Evolutionary conservation across 2,329 filamentous ascomycete species (phyloP).

Genomic region (Chaetomium sp.): DNA sequence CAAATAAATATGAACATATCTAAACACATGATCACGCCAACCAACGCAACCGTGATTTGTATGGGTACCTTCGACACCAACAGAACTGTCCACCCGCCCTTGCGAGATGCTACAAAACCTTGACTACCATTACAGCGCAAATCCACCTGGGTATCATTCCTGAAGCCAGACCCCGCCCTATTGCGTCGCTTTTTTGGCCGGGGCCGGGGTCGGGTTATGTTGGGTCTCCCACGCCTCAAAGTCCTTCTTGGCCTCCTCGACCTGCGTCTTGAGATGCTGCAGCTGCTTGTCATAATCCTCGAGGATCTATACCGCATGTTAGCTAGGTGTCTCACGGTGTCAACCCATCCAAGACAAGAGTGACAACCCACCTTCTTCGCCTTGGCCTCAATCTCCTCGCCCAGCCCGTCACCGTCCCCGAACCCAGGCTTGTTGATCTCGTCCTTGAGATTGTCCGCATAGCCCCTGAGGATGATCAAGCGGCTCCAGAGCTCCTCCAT

Average conservation of each 20-base stretch:
- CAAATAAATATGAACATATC: neutral
- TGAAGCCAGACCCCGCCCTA: neutral
- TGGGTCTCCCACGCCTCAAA: constrained; percentile 59
- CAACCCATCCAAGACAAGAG: neutral
- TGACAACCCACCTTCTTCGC: constrained; percentile 67
- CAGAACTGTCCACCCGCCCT: neutral
- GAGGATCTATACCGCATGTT: constrained; percentile 59
- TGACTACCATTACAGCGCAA: constrained; percentile 4
- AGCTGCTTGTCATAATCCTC: constrained; percentile 83
- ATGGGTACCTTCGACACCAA: neutral
- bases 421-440: constrained; percentile 71
- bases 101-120: neutral
- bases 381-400: constrained; percentile 70
- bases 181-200: constrained; percentile 16
- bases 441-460: constrained; percentile 70
- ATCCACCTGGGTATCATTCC: constrained; percentile 21
- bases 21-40: neutral
- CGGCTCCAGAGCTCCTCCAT: constrained; percentile 87
- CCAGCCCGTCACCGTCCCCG: constrained; percentile 59
- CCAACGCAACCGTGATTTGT: neutral
- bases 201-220: constrained; percentile 45
- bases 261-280: constrained; percentile 71
- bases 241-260: constrained; percentile 63
- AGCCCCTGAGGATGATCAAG: constrained; percentile 72
- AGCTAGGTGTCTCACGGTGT: constrained; percentile 33